Evolutionary conservation across 75 land plant genomes (phyloP).

Genomic region (Selaginella tamariscina): DNA sequence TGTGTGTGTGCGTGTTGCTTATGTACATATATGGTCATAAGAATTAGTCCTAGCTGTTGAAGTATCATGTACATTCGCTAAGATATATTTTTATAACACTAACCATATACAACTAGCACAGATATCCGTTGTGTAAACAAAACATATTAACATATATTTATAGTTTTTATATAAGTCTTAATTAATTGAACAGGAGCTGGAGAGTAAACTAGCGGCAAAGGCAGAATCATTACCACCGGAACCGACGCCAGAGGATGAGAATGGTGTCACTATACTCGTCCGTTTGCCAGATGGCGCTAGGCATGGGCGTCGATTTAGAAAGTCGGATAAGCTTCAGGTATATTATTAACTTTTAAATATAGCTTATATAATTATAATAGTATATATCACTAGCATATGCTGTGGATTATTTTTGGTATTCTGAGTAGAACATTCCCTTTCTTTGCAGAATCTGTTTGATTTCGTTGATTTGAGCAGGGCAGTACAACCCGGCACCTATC

Average conservation of each 20-base stretch:
- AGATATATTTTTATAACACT: too few relatives aligned
- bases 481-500: slow-evolving; percentile 65
- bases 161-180: background rate
- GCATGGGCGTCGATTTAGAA: slow-evolving; percentile 64
- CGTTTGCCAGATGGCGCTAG: slow-evolving; percentile 85
- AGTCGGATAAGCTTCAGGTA: slow-evolving; percentile 79
- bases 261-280: slow-evolving; percentile 67
- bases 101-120: too few relatives aligned
- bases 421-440: too few relatives aligned
- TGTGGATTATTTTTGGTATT: background rate
- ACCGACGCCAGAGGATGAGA: slow-evolving; percentile 60
- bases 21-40: too few relatives aligned
- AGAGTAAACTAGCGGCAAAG: slow-evolving; percentile 55
- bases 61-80: too few relatives aligned
- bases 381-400: background rate
- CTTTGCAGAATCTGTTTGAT: slow-evolving; percentile 64
- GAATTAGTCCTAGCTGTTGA: too few relatives aligned
- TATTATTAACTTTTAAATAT: background rate
- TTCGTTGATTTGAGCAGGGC: slow-evolving; percentile 59
- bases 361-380: background rate
- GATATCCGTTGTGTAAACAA: too few relatives aligned
- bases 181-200: slow-evolving; percentile 40
- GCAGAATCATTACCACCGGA: slow-evolving; percentile 68
- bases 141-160: too few relatives aligned
- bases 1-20: background rate